phyloP scores from a whole-genome alignment of 805 yeast genomes.

The Myxozyma melibiosi region DNA sequence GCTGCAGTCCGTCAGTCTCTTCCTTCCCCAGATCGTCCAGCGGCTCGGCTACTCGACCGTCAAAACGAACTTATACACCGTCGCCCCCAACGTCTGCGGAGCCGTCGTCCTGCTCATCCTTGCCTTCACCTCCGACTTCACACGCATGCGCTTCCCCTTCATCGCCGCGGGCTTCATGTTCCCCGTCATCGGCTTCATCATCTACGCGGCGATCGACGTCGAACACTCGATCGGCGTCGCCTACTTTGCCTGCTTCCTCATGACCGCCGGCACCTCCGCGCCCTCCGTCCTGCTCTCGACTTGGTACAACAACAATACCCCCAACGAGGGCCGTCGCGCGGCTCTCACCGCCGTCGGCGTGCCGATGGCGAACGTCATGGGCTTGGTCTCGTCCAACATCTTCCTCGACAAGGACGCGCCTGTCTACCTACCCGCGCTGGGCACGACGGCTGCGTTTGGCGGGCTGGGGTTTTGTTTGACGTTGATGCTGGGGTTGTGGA shows the following conservation, averaged over 20 bases:
- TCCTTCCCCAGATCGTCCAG: slow-evolving; percentile 54
- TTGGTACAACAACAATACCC: slow-evolving; percentile 55
- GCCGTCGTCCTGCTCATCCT: slow-evolving; percentile 48
- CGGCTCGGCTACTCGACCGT: slow-evolving; percentile 64
- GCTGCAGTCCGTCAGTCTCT: slow-evolving; percentile 11
- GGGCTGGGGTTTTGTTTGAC: slow-evolving; percentile 48
- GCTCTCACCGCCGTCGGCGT: slow-evolving; percentile 54
- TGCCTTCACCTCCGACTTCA: slow-evolving; percentile 48
- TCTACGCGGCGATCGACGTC: slow-evolving; percentile 52
- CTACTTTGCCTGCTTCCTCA: slow-evolving; percentile 49
- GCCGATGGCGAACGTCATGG: slow-evolving; percentile 60
- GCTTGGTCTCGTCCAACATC: slow-evolving; percentile 55
- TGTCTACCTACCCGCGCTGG: slow-evolving; percentile 53
- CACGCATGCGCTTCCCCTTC: slow-evolving; percentile 46
- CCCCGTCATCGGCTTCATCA: slow-evolving; percentile 52
- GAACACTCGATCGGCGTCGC: slow-evolving; percentile 45
- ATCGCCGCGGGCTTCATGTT: slow-evolving; percentile 45
- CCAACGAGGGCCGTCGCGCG: slow-evolving; percentile 50
- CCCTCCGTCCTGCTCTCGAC: slow-evolving; percentile 54
- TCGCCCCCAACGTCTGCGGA: slow-evolving; percentile 55
- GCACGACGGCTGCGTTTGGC: slow-evolving; percentile 51
- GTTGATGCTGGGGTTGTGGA: slow-evolving; percentile 39
- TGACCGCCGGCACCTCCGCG: slow-evolving; percentile 54
- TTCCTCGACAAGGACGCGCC: slow-evolving; percentile 57
- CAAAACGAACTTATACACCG: slow-evolving; percentile 66